Conservation (phyloP, 345 rosid genomes). For the Iberis pinnata region DNA sequence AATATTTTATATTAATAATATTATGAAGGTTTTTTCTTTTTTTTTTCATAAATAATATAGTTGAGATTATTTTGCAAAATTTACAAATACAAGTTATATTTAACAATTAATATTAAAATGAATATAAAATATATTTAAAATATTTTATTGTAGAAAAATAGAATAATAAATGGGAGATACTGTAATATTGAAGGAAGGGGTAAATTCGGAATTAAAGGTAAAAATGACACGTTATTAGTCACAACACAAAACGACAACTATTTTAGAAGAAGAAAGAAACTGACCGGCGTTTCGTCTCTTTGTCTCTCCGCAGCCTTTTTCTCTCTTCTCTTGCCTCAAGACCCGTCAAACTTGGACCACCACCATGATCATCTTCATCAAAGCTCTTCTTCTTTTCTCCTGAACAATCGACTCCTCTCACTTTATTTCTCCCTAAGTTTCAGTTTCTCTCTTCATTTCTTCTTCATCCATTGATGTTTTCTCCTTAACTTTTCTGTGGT, state of each 20-base stretch:
- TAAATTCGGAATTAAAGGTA: too few species aligned
- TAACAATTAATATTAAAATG: too few species aligned
- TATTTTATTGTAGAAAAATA: too few species aligned
- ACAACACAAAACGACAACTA: constrained; percentile 6
- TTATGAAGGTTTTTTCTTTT: too few species aligned
- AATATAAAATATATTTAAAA: too few species aligned
- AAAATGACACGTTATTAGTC: neutral
- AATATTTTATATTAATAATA: too few species aligned
- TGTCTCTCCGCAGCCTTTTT: neutral
- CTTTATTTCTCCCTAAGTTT: neutral
- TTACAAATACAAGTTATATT: too few species aligned
- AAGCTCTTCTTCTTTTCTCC: neutral
- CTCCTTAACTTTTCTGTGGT: neutral
- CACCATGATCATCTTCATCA: constrained; percentile 13
- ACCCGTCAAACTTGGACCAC: neutral
- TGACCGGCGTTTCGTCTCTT: constrained; percentile 3
- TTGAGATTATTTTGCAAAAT: too few species aligned
- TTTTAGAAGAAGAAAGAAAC: neutral
- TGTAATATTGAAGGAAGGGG: too few species aligned
- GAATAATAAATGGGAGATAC: too few species aligned
- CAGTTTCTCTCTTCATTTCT: neutral
- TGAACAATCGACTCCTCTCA: neutral
- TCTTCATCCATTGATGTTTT: neutral
- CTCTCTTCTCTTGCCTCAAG: neutral
- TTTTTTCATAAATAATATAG: too few species aligned